Evolutionary conservation across 805 yeast species (phyloP), one percentile per base, ranked within the genome.

Genomic region (Candida khao-thaluensis): DNA sequence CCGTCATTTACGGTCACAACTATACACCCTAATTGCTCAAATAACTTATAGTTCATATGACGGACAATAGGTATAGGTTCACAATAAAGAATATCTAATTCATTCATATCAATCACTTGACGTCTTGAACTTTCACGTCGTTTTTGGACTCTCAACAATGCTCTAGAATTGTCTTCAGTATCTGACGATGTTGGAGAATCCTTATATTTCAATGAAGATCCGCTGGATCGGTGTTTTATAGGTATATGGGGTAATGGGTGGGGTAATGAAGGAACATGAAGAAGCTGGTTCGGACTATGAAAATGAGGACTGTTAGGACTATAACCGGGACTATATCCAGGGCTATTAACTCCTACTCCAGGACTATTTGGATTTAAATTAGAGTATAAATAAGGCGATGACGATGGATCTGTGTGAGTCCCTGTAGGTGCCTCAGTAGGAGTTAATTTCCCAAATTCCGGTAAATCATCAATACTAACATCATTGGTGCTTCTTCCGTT

Each of bases 61-160:
- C 95, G 64, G 49, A 86, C 81, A 41, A 83, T 83, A 0, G 96
- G 93, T 43, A 86, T 85, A 2, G 93, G 88, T 52, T 88, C 96
- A 60, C 96, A 89, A 10, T 88, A 67, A 32, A 91, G 65, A 4
- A 89, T 81, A 56, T 86, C 90, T 49, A 85, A 59, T 24, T 69
- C 71, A 39, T 44, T 42, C 21, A 37, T 32, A 21, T 47, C 37
- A 15, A 57, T 48, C 8, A 52, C 47, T 24, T 62, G 39, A 17
- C 67, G 56, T 37, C 74, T 62, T 7, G 79, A 62, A 33, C 79
- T 70, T 50, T 75, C 77, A 38, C 85, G 61, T 43, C 86, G 66
- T 42, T 70, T 73, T 27, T 72, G 72, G 1, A 79, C 72, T 38
- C 83, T 57, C 41, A 72, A 51, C 16, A 79, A 57, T 0, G 84